A percentile compares a stretch with the other conserved stretches of the same genome.
Conservation (phyloP, 2,329 filamentous ascomycete genomes). For the Didymellaceae sp. region DNA sequence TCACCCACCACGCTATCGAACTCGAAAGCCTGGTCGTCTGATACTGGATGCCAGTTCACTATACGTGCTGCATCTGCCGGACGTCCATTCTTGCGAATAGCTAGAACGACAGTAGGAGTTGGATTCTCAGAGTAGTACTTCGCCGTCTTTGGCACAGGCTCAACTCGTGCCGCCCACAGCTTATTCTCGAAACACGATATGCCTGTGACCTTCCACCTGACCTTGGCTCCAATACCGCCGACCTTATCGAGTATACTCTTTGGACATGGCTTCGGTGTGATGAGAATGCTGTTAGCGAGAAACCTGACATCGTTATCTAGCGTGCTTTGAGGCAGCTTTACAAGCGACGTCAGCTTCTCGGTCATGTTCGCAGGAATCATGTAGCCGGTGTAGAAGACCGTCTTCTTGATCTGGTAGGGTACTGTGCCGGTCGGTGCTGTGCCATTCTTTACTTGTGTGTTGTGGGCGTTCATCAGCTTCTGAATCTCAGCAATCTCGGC, state of each 20-base stretch:
- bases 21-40: slow-evolving; percentile 71
- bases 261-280: slow-evolving; percentile 78
- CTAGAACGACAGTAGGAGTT: slow-evolving; percentile 81
- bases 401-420: slow-evolving; percentile 78
- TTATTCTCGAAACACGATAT: slow-evolving; percentile 77
- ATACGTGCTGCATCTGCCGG: slow-evolving; percentile 84
- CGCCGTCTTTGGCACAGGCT: slow-evolving; percentile 70
- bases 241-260: slow-evolving; percentile 78
- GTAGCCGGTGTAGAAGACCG: slow-evolving; percentile 91
- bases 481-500: slow-evolving; percentile 84
- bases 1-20: slow-evolving; percentile 88
- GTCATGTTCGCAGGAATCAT: slow-evolving; percentile 76
- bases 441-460: slow-evolving; percentile 61
- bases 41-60: slow-evolving; percentile 79
- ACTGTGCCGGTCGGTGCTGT: slow-evolving; percentile 54
- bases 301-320: slow-evolving; percentile 76
- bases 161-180: slow-evolving; percentile 85
- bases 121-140: slow-evolving; percentile 79
- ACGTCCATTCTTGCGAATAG: slow-evolving; percentile 74
- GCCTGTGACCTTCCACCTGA: slow-evolving; percentile 83
- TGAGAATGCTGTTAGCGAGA: slow-evolving; percentile 89
- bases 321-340: slow-evolving; percentile 66
- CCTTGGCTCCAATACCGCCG: slow-evolving; percentile 82
- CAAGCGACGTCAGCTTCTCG: slow-evolving; percentile 73
- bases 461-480: slow-evolving; percentile 88